These are phyloP conservation scores for Bipolaris zeicola DNA, from an alignment of 2,329 filamentous ascomycete genomes.

Conservation along the genomic window DNA sequence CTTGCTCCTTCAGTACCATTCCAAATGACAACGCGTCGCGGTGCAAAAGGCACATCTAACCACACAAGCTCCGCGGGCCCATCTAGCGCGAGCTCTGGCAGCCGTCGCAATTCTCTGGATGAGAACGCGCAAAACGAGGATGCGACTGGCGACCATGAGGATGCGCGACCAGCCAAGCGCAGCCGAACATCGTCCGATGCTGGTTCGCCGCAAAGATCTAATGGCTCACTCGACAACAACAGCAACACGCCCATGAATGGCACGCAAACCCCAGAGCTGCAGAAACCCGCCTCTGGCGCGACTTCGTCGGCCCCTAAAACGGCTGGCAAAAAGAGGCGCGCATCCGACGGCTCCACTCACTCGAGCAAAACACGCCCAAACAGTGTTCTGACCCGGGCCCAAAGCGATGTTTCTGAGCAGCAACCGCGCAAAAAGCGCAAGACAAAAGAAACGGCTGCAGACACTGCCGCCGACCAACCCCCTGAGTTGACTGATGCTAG, in stretches of 20 bases:
- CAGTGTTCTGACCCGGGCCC: conserved; percentile 43
- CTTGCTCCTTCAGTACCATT: conserved; percentile 55
- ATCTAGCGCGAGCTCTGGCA: conserved; percentile 44
- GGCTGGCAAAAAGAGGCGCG: conserved; percentile 40
- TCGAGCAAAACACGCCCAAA: conserved; percentile 43
- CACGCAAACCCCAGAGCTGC: conserved; percentile 33
- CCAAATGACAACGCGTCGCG: conserved; percentile 57
- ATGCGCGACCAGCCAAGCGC: conserved; percentile 47
- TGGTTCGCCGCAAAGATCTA: conserved; percentile 43
- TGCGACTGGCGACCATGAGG: conserved; percentile 38
- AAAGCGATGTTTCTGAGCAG: conserved; percentile 45
- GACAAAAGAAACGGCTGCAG: conserved; percentile 34
- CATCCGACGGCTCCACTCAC: conserved; percentile 40
- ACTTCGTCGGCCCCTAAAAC: conserved; percentile 27
- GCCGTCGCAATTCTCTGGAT: conserved; percentile 49
- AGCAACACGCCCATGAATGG: conserved; percentile 32
- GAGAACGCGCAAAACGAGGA: conserved; percentile 38
- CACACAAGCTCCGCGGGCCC: conserved; percentile 42
- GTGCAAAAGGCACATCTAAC: conserved; percentile 48
- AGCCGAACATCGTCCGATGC: conserved; percentile 46
- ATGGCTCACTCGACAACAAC: conserved; percentile 37
- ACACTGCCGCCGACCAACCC: conserved; percentile 38
- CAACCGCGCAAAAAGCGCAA: conserved; percentile 46
- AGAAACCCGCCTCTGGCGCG: conserved; percentile 26
- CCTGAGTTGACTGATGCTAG: conserved; percentile 47